These are phyloP conservation scores for Plasmodium cynomolgi DNA, from an alignment of 169 alveolate genomes.

Conservation along the genomic window DNA sequence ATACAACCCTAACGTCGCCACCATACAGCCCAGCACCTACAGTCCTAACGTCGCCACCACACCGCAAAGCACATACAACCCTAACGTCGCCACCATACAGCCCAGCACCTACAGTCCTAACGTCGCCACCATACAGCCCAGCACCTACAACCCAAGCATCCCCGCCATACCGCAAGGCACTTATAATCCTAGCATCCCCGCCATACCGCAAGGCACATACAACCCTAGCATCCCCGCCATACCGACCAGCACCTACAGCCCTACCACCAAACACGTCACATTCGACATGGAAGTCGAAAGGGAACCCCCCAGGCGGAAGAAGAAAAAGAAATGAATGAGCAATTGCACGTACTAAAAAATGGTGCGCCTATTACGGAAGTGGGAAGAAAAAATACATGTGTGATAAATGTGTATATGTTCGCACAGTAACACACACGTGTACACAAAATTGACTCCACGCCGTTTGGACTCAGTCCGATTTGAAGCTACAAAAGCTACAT, in stretches of 20 bases:
- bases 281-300: not conserved
- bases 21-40: not conserved
- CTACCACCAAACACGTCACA: not conserved
- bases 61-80: not conserved
- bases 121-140: not conserved
- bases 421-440: not conserved
- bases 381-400: not conserved
- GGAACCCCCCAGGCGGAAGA: not conserved
- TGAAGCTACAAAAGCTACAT: not conserved
- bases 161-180: not conserved
- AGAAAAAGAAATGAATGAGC: not conserved
- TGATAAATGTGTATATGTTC: not conserved
- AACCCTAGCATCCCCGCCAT: not conserved
- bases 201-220: not conserved
- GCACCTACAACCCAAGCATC: not conserved
- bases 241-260: not conserved
- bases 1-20: not conserved
- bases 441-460: not conserved
- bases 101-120: not conserved
- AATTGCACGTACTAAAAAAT: not conserved
- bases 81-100: not conserved
- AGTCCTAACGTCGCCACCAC: not conserved
- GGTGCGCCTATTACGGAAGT: not conserved
- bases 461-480: not conserved
- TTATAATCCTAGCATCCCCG: not conserved